Evolutionary conservation across 306 rosid species (phyloP).

Genomic region (Gastrolobium villosum): DNA sequence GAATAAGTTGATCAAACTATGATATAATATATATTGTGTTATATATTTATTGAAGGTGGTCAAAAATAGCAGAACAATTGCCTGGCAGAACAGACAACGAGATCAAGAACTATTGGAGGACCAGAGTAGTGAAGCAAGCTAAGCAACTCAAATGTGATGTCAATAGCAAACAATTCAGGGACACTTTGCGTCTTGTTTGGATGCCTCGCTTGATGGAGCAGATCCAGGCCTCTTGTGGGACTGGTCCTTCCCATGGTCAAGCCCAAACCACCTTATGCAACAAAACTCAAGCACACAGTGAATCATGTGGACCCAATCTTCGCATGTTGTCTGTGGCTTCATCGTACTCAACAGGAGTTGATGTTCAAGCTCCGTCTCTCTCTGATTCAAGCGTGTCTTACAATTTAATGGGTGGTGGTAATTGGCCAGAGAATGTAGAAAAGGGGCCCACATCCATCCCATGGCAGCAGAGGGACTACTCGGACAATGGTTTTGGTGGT

Average conservation of each 20-base stretch:
- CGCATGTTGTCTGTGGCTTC: constrained; percentile 41
- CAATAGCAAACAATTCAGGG: constrained; percentile 86
- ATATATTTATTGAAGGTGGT: constrained; percentile 68
- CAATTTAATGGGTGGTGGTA: constrained; percentile 21
- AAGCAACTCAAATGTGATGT: constrained; percentile 90
- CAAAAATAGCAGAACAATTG: constrained; percentile 84
- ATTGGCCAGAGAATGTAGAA: constrained; percentile 14
- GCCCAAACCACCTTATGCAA: not conserved
- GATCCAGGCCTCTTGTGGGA: constrained; percentile 59
- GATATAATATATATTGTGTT: not conserved
- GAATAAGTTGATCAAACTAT: not conserved
- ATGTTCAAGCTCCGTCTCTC: constrained; percentile 43
- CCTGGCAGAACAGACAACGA: constrained; percentile 97
- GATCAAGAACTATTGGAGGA: constrained; percentile 96
- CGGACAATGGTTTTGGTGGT: constrained; percentile 50
- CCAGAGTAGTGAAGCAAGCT: constrained; percentile 93
- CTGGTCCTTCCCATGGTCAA: not conserved
- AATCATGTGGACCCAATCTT: constrained; percentile 31
- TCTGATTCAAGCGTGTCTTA: constrained; percentile 45
- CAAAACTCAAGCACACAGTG: not conserved
- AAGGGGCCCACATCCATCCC: constrained; percentile 27
- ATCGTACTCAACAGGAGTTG: constrained; percentile 35
- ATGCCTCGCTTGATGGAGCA: constrained; percentile 87
- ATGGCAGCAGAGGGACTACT: not conserved
- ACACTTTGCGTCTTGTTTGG: constrained; percentile 85